These are phyloP conservation scores for Dipteronia dyeriana DNA, from an alignment of 345 rosid species.

Conservation along the genomic window DNA sequence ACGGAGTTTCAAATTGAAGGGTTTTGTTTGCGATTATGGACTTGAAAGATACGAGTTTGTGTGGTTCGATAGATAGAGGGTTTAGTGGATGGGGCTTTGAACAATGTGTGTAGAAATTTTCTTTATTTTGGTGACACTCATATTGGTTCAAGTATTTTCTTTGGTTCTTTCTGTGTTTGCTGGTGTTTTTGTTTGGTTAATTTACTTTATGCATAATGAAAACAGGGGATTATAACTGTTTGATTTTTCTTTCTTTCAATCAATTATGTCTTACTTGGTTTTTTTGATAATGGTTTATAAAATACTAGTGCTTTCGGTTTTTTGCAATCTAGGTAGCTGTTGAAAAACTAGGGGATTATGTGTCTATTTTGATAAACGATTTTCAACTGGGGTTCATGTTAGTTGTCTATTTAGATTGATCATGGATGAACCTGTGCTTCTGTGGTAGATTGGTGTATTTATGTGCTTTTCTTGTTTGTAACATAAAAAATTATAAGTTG, in stretches of 20 bases:
- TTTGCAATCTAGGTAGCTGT: background rate
- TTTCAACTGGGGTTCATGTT: background rate
- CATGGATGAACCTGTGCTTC: background rate
- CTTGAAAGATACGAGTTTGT: slow-evolving; percentile 11
- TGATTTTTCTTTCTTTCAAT: background rate
- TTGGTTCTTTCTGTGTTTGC: background rate
- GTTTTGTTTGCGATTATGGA: slow-evolving; percentile 17
- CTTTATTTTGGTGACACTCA: slow-evolving; percentile 2
- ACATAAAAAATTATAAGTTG: background rate
- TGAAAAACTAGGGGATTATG: background rate
- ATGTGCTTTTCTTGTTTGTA: background rate
- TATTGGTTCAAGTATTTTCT: slow-evolving; percentile 2
- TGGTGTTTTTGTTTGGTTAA: background rate
- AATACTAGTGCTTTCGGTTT: background rate
- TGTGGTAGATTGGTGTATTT: background rate
- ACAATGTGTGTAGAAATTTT: slow-evolving; percentile 27
- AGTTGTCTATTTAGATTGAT: slow-evolving; percentile 5
- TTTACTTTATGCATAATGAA: slow-evolving; percentile 1
- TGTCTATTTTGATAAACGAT: background rate
- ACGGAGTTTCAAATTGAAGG: slow-evolving; percentile 10
- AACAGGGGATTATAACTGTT: slow-evolving; percentile 15
- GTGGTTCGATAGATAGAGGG: background rate
- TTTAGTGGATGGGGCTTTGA: background rate
- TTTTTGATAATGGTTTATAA: background rate
- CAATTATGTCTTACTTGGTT: background rate